Conservation (phyloP, 495 filamentous ascomycete genomes). For the Hyaloscypha hepaticicola region DNA sequence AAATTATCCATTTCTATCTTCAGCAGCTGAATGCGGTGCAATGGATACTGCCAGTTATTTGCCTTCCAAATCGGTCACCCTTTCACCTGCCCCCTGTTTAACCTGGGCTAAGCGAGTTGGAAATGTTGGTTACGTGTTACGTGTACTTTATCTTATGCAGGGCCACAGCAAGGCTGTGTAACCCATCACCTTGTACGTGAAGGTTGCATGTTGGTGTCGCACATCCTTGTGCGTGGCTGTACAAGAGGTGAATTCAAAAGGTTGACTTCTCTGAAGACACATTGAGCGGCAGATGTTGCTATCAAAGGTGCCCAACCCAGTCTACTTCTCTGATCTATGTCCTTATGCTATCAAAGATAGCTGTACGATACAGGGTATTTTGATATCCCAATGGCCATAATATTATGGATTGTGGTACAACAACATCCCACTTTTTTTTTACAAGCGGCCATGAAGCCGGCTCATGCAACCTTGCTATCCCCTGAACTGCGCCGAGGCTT, state of each 20-base stretch:
- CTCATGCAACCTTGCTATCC: not conserved
- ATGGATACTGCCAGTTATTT: not conserved
- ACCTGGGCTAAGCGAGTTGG: not conserved
- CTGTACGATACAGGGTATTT: too few species aligned
- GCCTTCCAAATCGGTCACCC: not conserved
- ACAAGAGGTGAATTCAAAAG: too few species aligned
- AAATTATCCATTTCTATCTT: not conserved
- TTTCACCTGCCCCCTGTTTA: not conserved
- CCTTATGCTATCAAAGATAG: too few species aligned
- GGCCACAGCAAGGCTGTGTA: not conserved
- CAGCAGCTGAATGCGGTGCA: too few species aligned
- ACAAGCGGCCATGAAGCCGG: not conserved
- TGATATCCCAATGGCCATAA: too few species aligned
- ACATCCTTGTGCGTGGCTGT: too few species aligned
- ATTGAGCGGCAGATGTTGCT: too few species aligned
- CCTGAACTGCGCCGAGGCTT: not conserved
- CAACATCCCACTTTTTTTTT: not conserved
- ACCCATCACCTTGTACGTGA: not conserved
- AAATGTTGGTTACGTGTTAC: conserved; percentile 6
- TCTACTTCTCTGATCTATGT: too few species aligned
- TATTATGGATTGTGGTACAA: too few species aligned
- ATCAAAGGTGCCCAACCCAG: too few species aligned
- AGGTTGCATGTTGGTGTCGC: not conserved
- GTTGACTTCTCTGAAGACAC: too few species aligned
- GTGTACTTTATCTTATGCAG: too few species aligned